Evolutionary conservation across 768 basidiomycete genomes (phyloP), one percentile per base, ranked within the genome.

Genomic region (Tylopilus rubrobrunneus): DNA sequence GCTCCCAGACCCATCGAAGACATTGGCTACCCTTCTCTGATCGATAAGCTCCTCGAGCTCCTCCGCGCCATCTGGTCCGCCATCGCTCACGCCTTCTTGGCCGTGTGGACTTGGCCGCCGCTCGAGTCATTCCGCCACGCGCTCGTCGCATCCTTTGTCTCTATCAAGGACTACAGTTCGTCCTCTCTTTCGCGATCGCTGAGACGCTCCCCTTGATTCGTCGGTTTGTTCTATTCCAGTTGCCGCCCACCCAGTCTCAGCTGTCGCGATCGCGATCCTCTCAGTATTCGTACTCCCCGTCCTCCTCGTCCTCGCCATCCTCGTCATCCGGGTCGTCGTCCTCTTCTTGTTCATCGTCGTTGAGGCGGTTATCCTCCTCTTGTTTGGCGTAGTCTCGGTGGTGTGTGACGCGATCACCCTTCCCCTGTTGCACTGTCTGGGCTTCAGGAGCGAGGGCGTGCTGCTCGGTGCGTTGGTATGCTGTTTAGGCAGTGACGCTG

Each of bases 51-150:
- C 52, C 37, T 62, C 43, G 57, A 56, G 7, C 1, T 62, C 39
- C 42, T 67, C 4, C 8, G 17, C 27, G 48, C n/a, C 1, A n/a
- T 67, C 41, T 60, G 57, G 65, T 49, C 48, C 55, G 42, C 23
- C 39, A 2, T 62, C 28, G 37, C 36, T 41, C 27, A 55, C 3
- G 54, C 33, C 1, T 67, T 44, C 23, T 49, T 12, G 56, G 33
- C 19, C 14, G 57, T 31, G 0, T 67, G 64, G 64, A 62, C 60
- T 0, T 67, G 44, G 19, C 64, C 65, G 0, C 64, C 64, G 4
- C 62, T 65, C 28, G 64, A 67, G 37, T 8, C 54, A 21, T 65
- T 65, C 29, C 57, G 64, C 5, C 51, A 56, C 50, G 62, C 45
- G 19, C 42, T 65, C 3, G 39, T 33, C 0, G 54, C 57, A 0